Evolutionary conservation across 2,329 filamentous ascomycete species (phyloP), one percentile per base, ranked within the genome.

Genomic region (Huntiella bhutanensis): DNA sequence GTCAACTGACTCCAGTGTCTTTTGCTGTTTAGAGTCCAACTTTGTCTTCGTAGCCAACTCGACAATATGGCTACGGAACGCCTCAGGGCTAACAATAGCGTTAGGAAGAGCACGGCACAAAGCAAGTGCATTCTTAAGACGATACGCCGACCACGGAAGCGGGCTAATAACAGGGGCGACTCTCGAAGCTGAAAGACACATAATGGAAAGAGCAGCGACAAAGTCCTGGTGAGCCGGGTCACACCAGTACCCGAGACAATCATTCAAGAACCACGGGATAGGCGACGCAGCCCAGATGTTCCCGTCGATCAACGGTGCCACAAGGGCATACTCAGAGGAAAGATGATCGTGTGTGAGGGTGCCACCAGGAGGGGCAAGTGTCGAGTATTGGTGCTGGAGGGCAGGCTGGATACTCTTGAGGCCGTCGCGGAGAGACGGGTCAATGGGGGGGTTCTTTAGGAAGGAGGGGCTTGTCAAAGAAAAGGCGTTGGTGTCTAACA

Each of bases 91-190:
- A 5, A 66, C 61, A 0, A 66, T 66, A 0, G 68, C 69, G 49
- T 70, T 64, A 49, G 66, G 63, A 4, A 77, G 56, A 2, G 74
- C 58, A 51, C 71, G 71, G 39, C 67, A 67, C 12, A 76, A 58
- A 40, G 67, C 61, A 45, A 73, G 60, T 8, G 75, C 54, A 8
- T 65, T 64, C 54, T 70, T 71, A 22, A 73, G 59, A 17, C 74
- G 62, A 19, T 62, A 60, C 0, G 64, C 63, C 41, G 68, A 63
- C 53, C 73, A 73, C 0, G 70, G 68, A 47, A 67, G 63, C 10
- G 65, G 60, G 45, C 64, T 62, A 37, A 64, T 66, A 54, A 67
- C 69, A 0, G 72, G 67, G 32, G 75, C 68, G 52, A 65, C 62
- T 16, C 63, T 56, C 4, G 65, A 59, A 4, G 67, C 64, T 0